Base-by-base conservation (phyloP, 2,329 filamentous ascomycete species). In the Fragosphaeria purpurea region DNA sequence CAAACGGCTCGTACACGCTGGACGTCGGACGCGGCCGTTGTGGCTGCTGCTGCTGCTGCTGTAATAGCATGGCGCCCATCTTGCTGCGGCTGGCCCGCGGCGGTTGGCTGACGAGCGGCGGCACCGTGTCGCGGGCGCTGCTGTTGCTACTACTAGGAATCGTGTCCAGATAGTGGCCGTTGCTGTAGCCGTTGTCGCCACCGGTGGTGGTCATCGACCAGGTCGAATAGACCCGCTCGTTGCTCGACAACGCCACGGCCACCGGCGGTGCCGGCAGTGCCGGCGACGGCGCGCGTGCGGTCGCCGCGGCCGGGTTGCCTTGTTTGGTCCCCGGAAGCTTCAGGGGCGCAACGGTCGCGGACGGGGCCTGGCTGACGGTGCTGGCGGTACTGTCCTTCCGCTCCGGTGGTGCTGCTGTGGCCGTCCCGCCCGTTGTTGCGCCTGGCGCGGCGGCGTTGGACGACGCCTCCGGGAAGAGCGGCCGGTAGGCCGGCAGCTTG, bases 1-100 rank as follows among this genome's bases (percentile, higher is more conserved):
- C 42, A 22, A 49, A 44, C n/a, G 50, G 50, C 42, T 52, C 46
- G 39, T 52, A 52, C 31, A 48, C 43, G 43, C 46, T 52, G 11
- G 50, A 48, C 3, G 50, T 41, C 5, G 46, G 46, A 38, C 46
- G 43, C 0, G 50, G 45, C 11, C 13, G 39, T 22, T 22, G 22
- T 22, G 22, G 22, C 22, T 22, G 22, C 22, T 22, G 22, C 22
- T 22, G 22, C 22, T 22, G 22, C 22, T 22, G 22, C 22, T n/a
- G n/a, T n/a, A 22, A 22, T 3, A 22, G 22, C 22, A 22, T 22
- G 22, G 22, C 22, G 22, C 22, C 22, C 31, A 8, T 22, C 30
- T 44, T 44, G n/a, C 40, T 44, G 33, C 47, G 47, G 42, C 42
- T 50, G 11, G 43, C 35, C 6, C 41, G 35, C 42, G 12, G n/a